phyloP scores from a whole-genome alignment of 108 stramenopile genomes.

The Phaeodactylum tricornutum region DNA sequence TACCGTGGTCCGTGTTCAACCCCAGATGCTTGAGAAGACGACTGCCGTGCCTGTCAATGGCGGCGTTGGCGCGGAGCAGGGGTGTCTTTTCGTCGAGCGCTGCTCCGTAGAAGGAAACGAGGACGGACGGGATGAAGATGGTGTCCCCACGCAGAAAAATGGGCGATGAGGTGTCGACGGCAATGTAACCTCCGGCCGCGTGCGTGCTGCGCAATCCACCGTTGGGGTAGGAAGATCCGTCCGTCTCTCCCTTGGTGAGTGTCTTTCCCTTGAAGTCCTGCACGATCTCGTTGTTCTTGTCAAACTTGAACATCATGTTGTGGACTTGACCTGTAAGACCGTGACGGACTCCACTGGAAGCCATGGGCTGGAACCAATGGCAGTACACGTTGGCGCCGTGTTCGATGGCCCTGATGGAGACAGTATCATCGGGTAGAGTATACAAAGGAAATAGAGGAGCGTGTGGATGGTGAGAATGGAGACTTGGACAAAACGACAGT shows the following conservation, averaged over 20 bases:
- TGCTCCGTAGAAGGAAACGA: constrained; percentile 88
- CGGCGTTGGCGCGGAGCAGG: constrained; percentile 81
- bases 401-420: constrained; percentile 67
- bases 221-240: constrained; percentile 92
- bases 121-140: constrained; percentile 86
- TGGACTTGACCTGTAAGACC: constrained; percentile 90
- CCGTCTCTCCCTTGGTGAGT: constrained; percentile 88
- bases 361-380: constrained; percentile 96
- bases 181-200: constrained; percentile 85
- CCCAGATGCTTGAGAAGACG: constrained; percentile 76
- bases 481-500: not conserved
- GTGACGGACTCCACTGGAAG: constrained; percentile 81
- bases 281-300: constrained; percentile 52
- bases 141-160: constrained; percentile 91
- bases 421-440: too few species aligned
- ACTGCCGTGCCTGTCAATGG: constrained; percentile 72
- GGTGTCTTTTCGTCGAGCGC: constrained; percentile 97
- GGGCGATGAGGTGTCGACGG: constrained; percentile 81
- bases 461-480: not conserved
- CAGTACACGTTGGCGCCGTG: constrained; percentile 90
- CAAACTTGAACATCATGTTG: constrained; percentile 91
- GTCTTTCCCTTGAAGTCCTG: constrained; percentile 92
- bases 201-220: constrained; percentile 94
- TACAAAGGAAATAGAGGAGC: constrained; percentile 1
- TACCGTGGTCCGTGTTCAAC: constrained; percentile 45